A percentile compares a stretch with the other conserved stretches of the same genome.
Evolutionary conservation across 1,139 yeast genomes (phyloP).

Genomic region (Blastobotrys malaysiensis): DNA sequence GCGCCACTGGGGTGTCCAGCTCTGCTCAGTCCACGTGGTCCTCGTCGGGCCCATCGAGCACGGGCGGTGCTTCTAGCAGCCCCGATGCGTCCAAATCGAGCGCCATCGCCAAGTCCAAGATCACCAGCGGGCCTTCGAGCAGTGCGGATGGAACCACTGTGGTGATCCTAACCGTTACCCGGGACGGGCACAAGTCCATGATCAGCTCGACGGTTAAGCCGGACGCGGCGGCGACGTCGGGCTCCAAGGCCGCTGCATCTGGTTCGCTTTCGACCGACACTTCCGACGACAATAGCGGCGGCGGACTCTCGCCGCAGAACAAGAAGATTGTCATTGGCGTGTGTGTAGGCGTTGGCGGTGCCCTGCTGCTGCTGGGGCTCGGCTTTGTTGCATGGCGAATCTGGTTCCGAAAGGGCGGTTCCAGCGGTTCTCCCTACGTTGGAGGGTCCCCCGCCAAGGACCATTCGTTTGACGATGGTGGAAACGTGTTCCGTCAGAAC

Average conservation of each 20-base stretch:
- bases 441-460: constrained; percentile 12
- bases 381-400: constrained; percentile 27
- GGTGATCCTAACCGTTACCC: constrained; percentile 10
- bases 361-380: constrained; percentile 25
- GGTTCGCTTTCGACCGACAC: constrained; percentile 18
- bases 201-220: constrained; percentile 9
- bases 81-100: constrained; percentile 1
- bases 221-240: constrained; percentile 7
- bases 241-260: constrained; percentile 11
- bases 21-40: not conserved
- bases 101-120: not conserved
- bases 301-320: constrained; percentile 27
- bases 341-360: constrained; percentile 33
- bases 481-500: constrained; percentile 35
- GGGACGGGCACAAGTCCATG: constrained; percentile 8
- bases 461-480: constrained; percentile 24
- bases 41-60: too few relatives aligned
- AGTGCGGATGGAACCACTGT: not conserved
- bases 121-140: not conserved
- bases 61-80: too few relatives aligned
- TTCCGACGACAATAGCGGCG: constrained; percentile 11
- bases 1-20: not conserved
- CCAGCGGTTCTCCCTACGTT: constrained; percentile 5
- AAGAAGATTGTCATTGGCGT: constrained; percentile 31
- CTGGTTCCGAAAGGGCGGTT: constrained; percentile 20